A percentile compares a stretch with the other conserved stretches of the same genome.
Evolutionary conservation across 2,329 filamentous ascomycete genomes (phyloP).

Genomic region (Venturia oleaginea): DNA sequence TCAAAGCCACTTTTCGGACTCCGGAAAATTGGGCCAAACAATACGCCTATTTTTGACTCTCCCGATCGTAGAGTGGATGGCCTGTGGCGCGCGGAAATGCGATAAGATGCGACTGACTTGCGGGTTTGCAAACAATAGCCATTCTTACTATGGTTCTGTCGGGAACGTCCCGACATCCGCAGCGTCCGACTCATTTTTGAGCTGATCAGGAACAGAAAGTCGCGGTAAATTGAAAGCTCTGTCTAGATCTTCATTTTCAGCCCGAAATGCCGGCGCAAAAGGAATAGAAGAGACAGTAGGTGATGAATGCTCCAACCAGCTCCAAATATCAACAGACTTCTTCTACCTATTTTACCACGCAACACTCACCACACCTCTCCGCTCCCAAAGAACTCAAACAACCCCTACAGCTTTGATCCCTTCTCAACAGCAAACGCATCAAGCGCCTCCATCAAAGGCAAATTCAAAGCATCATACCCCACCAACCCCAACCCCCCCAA

Average conservation of each 20-base stretch:
- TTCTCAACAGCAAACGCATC: not conserved
- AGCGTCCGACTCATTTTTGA: not conserved
- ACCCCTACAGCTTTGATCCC: not conserved
- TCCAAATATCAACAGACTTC: too few relatives aligned
- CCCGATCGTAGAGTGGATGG: not conserved
- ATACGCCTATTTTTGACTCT: not conserved
- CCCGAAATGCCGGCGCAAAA: too few relatives aligned
- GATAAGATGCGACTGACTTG: not conserved
- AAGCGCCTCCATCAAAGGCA: slow-evolving; percentile 50
- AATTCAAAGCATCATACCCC: slow-evolving; percentile 54
- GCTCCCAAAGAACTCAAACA: too few relatives aligned
- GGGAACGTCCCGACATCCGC: not conserved
- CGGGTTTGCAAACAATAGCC: not conserved
- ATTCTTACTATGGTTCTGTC: not conserved
- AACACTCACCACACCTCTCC: too few relatives aligned
- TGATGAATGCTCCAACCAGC: too few relatives aligned
- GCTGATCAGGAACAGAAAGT: not conserved
- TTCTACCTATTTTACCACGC: too few relatives aligned
- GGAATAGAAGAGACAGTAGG: not conserved
- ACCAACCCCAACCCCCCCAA: slow-evolving; percentile 48
- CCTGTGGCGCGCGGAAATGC: not conserved
- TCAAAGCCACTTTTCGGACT: not conserved
- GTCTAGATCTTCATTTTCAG: too few relatives aligned
- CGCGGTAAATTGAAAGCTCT: too few relatives aligned
- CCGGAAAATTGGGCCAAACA: not conserved